Evolutionary conservation across 2,329 filamentous ascomycete genomes (phyloP), one percentile per base, ranked within the genome.

Genomic region (Dothideomycetes sp.): DNA sequence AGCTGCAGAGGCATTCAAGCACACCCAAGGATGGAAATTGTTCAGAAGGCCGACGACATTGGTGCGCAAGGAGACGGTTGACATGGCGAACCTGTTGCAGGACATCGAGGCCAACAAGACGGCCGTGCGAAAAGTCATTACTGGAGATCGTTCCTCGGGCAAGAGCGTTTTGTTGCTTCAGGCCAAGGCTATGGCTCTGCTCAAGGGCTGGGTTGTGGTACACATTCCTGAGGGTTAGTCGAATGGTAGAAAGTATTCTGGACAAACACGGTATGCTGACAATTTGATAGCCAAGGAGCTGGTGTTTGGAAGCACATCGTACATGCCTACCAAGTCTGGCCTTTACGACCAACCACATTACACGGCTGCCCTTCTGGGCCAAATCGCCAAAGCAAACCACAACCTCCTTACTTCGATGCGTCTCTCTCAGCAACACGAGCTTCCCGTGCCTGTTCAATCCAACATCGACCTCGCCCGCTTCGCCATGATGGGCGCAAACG

Each of bases 111-210:
- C 45, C 16, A 41, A 40, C 18, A 74, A 75, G 61, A 64, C 73
- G 60, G 74, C 70, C 11, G 53, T 77, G 44, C 70, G 80, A 53
- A 69, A 78, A 52, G 73, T 95, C 20, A 49, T 95, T 35, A 79
- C 75, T 31, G 91, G 91, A 3, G 74, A 77, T 41, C 79, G 74
- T 57, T 73, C 80, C 29, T 76, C 81, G 11, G 91, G 91, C 24
- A 98, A 96, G 74, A 94, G 84, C 59, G 77, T 91, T 52, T 65
- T 94, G 54, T 62, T 93, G 54, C 68, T 94, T 32, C 88, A 96
- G 65, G 83, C 82, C 27, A 77, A 93, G 73, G 70, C 82, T 13
- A 80, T 88, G 62, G 89, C 78, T 1, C 79, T 89, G 50, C 60
- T 88, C 54, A 85, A 86, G 59, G 74, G 82, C 19, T 96, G 88